Percentiles rank a stretch among this genome's conserved stretches.
Conservation (phyloP, 345 rosid species). For the Noccaea bulbosa region DNA sequence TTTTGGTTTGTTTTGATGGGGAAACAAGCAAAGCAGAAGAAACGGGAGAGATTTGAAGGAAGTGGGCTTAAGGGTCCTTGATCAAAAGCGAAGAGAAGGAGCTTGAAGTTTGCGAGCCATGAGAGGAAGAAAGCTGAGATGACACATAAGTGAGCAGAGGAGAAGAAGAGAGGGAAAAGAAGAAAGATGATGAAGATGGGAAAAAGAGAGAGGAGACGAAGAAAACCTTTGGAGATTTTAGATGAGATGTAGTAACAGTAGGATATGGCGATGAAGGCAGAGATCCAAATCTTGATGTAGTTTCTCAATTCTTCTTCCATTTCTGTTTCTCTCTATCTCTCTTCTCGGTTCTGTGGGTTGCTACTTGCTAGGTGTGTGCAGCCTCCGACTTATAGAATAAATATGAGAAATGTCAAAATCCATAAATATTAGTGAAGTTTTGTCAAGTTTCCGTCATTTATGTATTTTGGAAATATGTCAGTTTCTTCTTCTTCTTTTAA, state of each 20-base stretch:
- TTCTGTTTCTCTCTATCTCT: not conserved
- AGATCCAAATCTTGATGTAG: slow-evolving; percentile 55
- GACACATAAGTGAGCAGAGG: slow-evolving; percentile 46
- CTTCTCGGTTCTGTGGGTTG: slow-evolving; percentile 15
- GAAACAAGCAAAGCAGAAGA: slow-evolving; percentile 45
- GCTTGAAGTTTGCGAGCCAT: slow-evolving; percentile 72
- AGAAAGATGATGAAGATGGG: slow-evolving; percentile 55
- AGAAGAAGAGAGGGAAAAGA: slow-evolving; percentile 54
- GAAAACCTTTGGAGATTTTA: slow-evolving; percentile 49
- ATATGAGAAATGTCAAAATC: slow-evolving; percentile 14
- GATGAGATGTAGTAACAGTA: slow-evolving; percentile 58
- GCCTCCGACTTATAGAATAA: not conserved
- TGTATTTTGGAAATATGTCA: not conserved
- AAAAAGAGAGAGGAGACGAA: slow-evolving; percentile 56
- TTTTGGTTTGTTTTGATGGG: slow-evolving; percentile 49
- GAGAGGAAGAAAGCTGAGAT: slow-evolving; percentile 51
- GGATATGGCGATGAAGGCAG: slow-evolving; percentile 45
- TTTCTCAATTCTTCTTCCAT: slow-evolving; percentile 42
- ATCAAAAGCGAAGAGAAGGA: slow-evolving; percentile 55
- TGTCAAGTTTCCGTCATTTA: not conserved
- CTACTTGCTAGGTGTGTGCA: slow-evolving; percentile 9
- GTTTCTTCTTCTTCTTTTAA: no score
- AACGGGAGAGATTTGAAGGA: slow-evolving; percentile 33
- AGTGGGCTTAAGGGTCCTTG: slow-evolving; percentile 44
- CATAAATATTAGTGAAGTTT: not conserved